Conservation (phyloP, 805 yeast genomes). For the Isabelozyma heimii region DNA sequence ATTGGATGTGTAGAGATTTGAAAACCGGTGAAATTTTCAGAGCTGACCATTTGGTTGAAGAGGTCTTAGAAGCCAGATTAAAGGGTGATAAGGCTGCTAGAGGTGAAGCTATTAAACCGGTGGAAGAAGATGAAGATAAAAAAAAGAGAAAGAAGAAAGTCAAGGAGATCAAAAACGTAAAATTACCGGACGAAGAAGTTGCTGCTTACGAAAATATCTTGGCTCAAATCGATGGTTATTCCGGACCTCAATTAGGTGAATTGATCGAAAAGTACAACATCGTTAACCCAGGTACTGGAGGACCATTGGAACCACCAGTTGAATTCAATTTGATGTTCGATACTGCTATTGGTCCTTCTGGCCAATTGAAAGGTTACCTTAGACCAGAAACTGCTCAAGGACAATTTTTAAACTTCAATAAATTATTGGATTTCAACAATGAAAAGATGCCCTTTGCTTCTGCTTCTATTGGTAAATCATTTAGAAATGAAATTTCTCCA, state of each 20-base stretch:
- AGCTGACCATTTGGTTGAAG: constrained; percentile 98
- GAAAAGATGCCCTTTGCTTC: constrained; percentile 99
- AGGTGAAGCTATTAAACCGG: constrained; percentile 59
- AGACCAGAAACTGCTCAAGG: constrained; percentile 99
- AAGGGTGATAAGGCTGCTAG: constrained; percentile 98
- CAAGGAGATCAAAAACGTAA: constrained; percentile 85
- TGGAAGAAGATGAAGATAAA: constrained; percentile 63
- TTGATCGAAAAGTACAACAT: constrained; percentile 79
- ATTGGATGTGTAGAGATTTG: constrained; percentile 97
- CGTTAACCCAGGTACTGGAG: constrained; percentile 89
- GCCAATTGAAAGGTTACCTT: constrained; percentile 89
- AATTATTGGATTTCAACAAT: constrained; percentile 91
- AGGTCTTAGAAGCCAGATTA: constrained; percentile 91
- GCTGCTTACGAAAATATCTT: constrained; percentile 80
- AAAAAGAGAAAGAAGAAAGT: constrained; percentile 84
- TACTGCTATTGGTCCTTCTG: constrained; percentile 98
- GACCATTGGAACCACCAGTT: constrained; percentile 80
- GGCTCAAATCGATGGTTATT: constrained; percentile 93
- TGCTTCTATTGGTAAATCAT: constrained; percentile 97
- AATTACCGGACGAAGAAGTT: constrained; percentile 77
- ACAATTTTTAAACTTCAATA: constrained; percentile 93
- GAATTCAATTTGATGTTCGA: constrained; percentile 99
- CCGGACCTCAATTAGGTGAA: constrained; percentile 90
- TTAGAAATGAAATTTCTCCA: constrained; percentile 98
- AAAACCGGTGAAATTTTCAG: constrained; percentile 97